Evolutionary conservation across 768 basidiomycete genomes (phyloP), one percentile per base, ranked within the genome.

Genomic region (Pluteus cervinus): DNA sequence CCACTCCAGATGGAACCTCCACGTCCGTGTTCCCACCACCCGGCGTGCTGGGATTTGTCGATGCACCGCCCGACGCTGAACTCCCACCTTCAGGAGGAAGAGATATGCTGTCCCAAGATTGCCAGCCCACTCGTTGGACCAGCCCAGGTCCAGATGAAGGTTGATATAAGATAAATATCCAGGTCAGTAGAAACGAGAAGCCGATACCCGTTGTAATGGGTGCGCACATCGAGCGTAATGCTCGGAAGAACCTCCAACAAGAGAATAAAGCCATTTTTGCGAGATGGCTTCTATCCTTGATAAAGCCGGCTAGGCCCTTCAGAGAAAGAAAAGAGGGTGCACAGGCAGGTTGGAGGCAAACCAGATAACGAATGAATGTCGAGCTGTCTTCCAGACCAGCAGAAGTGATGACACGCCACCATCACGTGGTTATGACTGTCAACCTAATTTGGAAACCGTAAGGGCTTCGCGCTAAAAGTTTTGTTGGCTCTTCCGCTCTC

Each of bases 41-140:
- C 22, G 22, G 38, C 24, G 45, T n/a, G n/a, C n/a, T n/a, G n/a
- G n/a, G n/a, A n/a, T n/a, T n/a, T n/a, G n/a, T n/a, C n/a, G n/a
- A n/a, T n/a, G n/a, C n/a, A n/a, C n/a, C n/a, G n/a, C n/a, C n/a
- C n/a, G n/a, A n/a, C n/a, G n/a, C n/a, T n/a, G n/a, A n/a, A n/a
- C n/a, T n/a, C n/a, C n/a, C n/a, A n/a, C n/a, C n/a, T n/a, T n/a
- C n/a, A n/a, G n/a, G n/a, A n/a, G n/a, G n/a, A n/a, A 69, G 54
- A 2, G 61, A 56, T 1, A 91, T 67, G 3, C 73, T 51, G 29
- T 86, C 90, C 87, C 87, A 94, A 5, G 83, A 71, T 50, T 93
- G 90, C 90, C 90, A 93, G 20, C 89, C 89, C 14, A 96, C 64
- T 30, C 75, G 71, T 50, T 89, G 86, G 10, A 70, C 54, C 10